Percentiles rank a stretch among this genome's conserved stretches.
These are phyloP conservation scores for Hypoxylon crocopeplum DNA, from an alignment of 495 filamentous ascomycete genomes.

Conservation along the genomic window DNA sequence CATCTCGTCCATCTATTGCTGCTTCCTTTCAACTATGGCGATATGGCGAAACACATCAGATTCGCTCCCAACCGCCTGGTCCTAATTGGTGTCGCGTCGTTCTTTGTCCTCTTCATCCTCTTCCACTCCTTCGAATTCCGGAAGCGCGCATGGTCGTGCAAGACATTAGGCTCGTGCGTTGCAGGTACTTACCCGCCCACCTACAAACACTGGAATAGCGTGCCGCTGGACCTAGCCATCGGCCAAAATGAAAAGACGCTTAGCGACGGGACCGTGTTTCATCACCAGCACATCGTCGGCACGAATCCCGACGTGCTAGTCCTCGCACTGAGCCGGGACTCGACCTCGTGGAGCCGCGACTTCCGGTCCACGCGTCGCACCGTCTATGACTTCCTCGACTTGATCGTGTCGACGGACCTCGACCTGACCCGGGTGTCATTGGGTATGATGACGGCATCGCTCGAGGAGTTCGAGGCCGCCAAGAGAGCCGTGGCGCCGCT, in stretches of 20 bases:
- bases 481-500: conserved; percentile 16
- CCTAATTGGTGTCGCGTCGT: conserved; percentile 5
- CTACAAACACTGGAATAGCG: conserved; percentile 31
- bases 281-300: conserved; percentile 28
- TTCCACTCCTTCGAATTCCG: conserved; percentile 28
- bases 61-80: conserved; percentile 15
- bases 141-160: conserved; percentile 32
- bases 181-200: conserved; percentile 15
- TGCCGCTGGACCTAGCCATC: conserved; percentile 19
- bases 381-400: conserved; percentile 34
- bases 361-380: conserved; percentile 30
- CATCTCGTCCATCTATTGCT: neutral
- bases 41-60: conserved; percentile 16
- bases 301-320: conserved; percentile 29
- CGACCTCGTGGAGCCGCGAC: conserved; percentile 30
- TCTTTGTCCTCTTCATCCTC: conserved; percentile 21
- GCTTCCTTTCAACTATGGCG: conserved; percentile 14
- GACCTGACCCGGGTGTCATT: conserved; percentile 29
- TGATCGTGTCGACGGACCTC: conserved; percentile 26
- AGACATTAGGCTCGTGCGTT: conserved; percentile 26
- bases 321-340: conserved; percentile 22
- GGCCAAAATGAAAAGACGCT: conserved; percentile 27
- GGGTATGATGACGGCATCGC: conserved; percentile 30
- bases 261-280: conserved; percentile 29
- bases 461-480: conserved; percentile 26